phyloP scores from a whole-genome alignment of 1,284 basidiomycete genomes.

The Leccinum griseonigrum region DNA sequence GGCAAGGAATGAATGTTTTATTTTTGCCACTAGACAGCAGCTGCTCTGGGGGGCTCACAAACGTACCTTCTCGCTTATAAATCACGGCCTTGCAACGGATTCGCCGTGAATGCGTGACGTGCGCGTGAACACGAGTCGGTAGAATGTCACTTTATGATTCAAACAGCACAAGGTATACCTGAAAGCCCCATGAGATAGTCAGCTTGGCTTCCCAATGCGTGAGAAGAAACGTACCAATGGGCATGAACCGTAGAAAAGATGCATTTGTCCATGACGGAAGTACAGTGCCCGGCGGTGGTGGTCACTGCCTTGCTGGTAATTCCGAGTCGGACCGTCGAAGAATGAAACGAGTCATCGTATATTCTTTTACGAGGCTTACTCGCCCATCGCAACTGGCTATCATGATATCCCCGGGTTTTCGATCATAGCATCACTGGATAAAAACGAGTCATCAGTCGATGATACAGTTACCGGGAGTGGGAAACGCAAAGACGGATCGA shows the following conservation, averaged over 20 bases:
- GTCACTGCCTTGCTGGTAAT: no score
- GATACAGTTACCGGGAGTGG: no score
- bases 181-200: neutral
- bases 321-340: neutral
- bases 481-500: neutral
- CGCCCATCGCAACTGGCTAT: no score
- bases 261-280: no score
- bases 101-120: no score
- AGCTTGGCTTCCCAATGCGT: neutral
- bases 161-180: neutral
- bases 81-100: neutral
- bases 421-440: neutral
- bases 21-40: no score
- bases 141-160: neutral
- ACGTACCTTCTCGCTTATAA: neutral
- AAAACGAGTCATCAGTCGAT: neutral
- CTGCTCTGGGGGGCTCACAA: no score
- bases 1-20: neutral
- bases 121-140: no score
- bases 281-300: no score
- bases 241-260: no score
- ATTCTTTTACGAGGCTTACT: no score
- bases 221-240: neutral
- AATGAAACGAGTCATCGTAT: neutral
- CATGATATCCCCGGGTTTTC: neutral